Evolutionary conservation across 2,329 filamentous ascomycete genomes (phyloP).

Genomic region (Volutella citrinella): DNA sequence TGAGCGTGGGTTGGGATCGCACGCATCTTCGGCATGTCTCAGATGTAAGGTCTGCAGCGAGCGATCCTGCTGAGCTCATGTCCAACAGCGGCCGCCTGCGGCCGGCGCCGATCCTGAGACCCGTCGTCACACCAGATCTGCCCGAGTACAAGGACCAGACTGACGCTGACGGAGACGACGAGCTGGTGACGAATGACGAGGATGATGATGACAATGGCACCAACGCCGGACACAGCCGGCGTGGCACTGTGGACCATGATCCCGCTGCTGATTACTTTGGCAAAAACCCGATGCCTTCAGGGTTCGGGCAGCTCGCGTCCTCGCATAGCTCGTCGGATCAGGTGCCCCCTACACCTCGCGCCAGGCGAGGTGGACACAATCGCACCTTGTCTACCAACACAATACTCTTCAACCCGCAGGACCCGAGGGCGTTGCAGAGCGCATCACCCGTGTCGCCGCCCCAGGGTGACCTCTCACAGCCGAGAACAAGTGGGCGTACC

Average conservation of each 20-base stretch:
- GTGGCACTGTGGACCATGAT: slow-evolving; percentile 21
- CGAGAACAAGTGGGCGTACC: slow-evolving; percentile 35
- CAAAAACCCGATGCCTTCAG: slow-evolving; percentile 45
- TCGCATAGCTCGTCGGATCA: slow-evolving; percentile 31
- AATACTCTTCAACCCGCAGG: slow-evolving; percentile 75
- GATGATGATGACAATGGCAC: slow-evolving; percentile 56
- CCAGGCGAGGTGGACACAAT: slow-evolving; percentile 52
- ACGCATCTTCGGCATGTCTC: slow-evolving; percentile 49
- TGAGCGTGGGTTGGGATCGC: slow-evolving; percentile 50
- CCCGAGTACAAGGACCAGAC: slow-evolving; percentile 60
- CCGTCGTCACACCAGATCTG: slow-evolving; percentile 30
- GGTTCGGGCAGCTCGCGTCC: slow-evolving; percentile 35
- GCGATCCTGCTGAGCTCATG: slow-evolving; percentile 61
- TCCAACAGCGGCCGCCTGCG: slow-evolving; percentile 46
- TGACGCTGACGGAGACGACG: slow-evolving; percentile 86
- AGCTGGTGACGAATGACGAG: slow-evolving; percentile 79
- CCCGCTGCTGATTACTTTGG: slow-evolving; percentile 50
- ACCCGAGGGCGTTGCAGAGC: slow-evolving; percentile 34
- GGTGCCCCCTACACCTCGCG: slow-evolving; percentile 30
- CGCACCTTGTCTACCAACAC: slow-evolving; percentile 80
- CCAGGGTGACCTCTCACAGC: slow-evolving; percentile 27
- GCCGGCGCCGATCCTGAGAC: slow-evolving; percentile 33
- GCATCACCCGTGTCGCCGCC: slow-evolving; percentile 44
- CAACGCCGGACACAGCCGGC: slow-evolving; percentile 36
- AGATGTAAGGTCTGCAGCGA: slow-evolving; percentile 58